Evolutionary conservation across 805 yeast genomes (phyloP).

Genomic region (Tetrapisispora phaffii): DNA sequence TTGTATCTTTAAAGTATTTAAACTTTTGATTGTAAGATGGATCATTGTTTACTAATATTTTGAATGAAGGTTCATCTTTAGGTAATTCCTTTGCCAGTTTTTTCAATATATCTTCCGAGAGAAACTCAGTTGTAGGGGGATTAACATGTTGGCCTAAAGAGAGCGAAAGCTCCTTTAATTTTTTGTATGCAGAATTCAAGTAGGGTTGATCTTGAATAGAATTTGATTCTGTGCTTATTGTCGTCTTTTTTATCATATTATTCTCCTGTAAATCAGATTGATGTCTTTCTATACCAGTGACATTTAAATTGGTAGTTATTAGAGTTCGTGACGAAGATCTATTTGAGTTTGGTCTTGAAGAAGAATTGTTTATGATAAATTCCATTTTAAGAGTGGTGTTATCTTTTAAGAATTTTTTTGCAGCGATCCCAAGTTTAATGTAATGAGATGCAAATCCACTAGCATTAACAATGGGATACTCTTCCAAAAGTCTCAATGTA

Average conservation of each 20-base stretch:
- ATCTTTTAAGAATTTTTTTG: constrained; percentile 39
- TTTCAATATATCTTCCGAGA: constrained; percentile 21
- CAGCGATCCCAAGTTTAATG: constrained; percentile 49
- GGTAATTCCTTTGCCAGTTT: constrained; percentile 22
- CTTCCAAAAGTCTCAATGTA: constrained; percentile 54
- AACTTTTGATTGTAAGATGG: constrained; percentile 15
- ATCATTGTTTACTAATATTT: constrained; percentile 11
- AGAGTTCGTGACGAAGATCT: not conserved
- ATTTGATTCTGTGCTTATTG: not conserved
- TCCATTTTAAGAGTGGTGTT: constrained; percentile 39
- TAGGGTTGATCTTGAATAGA: constrained; percentile 20
- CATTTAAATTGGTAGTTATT: not conserved
- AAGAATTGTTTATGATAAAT: constrained; percentile 31
- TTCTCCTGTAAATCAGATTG: not conserved
- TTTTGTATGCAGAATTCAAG: constrained; percentile 16
- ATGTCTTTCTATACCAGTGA: not conserved
- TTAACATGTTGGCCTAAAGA: constrained; percentile 15
- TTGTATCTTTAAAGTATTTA: constrained; percentile 16
- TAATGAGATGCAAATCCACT: constrained; percentile 81
- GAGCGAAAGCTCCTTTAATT: constrained; percentile 16
- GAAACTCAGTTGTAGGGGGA: constrained; percentile 18
- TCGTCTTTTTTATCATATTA: too few species aligned
- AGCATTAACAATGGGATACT: constrained; percentile 61
- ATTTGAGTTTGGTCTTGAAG: constrained; percentile 11
- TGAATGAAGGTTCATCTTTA: constrained; percentile 15